phyloP scores from a whole-genome alignment of 352 stramenopile species.

The Elongisporangium senticosum region DNA sequence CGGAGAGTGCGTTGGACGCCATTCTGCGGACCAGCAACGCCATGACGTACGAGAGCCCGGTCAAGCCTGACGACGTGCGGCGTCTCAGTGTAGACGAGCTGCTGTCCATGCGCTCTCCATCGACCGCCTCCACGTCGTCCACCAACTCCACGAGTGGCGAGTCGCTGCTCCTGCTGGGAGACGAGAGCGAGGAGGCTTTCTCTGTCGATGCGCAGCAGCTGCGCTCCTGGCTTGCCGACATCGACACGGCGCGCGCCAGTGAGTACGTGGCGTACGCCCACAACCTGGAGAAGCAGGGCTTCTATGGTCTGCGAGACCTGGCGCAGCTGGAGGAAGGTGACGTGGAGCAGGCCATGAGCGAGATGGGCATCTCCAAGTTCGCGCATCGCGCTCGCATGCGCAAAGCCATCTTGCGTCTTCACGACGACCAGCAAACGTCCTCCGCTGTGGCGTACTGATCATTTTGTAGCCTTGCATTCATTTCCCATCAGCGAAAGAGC shows the following conservation, averaged over 20 bases:
- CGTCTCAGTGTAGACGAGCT: conserved; percentile 55
- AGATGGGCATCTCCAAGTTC: conserved; percentile 73
- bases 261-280: conserved; percentile 59
- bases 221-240: conserved; percentile 44
- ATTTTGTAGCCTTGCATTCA: not conserved
- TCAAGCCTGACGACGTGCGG: conserved; percentile 36
- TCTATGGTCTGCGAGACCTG: conserved; percentile 47
- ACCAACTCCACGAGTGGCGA: conserved; percentile 32
- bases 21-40: conserved; percentile 24
- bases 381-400: conserved; percentile 59
- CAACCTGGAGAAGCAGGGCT: conserved; percentile 62
- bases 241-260: conserved; percentile 34
- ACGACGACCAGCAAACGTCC: conserved; percentile 4
- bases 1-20: conserved; percentile 42
- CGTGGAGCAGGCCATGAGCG: conserved; percentile 70
- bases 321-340: conserved; percentile 59
- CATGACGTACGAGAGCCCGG: conserved; percentile 16
- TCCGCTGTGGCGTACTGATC: not conserved
- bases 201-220: conserved; percentile 18
- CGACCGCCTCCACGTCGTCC: conserved; percentile 17
- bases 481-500: not conserved
- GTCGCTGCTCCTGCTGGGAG: conserved; percentile 17
- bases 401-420: conserved; percentile 60
- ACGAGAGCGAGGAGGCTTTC: conserved; percentile 19
- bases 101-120: conserved; percentile 16